Base-by-base conservation (phyloP, 1,139 yeast genomes). In the Torulaspora globosa region DNA sequence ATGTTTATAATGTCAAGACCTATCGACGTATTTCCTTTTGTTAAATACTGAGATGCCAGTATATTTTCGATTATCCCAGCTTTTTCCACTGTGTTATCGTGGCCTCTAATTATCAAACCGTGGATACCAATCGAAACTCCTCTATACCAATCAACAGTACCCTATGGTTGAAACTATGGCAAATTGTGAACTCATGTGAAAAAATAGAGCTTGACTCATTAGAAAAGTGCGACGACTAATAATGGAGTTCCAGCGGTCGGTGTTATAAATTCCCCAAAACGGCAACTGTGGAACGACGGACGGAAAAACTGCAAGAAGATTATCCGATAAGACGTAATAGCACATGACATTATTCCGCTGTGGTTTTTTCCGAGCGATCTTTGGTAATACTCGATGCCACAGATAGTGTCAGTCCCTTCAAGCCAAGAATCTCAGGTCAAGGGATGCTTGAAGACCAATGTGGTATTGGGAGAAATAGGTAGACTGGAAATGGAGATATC, bases 401-500 rank as follows among this genome's bases (percentile, higher is more conserved):
- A 21, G 23, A 21, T 21, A 6, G 8, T 21, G 23, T 21, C 2
- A 5, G 9, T 21, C 6, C 8, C 2, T 5, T 21, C 23, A 18
- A 5, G 19, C 33, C 5, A 31, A 31, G 29, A 35, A n/a, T 23
- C 11, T 5, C 15, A 3, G 12, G 11, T 21, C 23, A 6, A 3
- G 23, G 23, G 23, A 21, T 21, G 8, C 2, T 21, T 3, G 23
- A 8, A 21, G 23, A 8, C 23, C 6, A 5, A 6, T 21, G 23
- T 21, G 23, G 23, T 8, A 21, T 21, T 5, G 19, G n/a, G 3
- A 18, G 19, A 18, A 5, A 5, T 5, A 5, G 23, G 9, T 6
- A 7, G 23, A 7, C 2, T 21, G 2, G 23, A 21, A 21, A 42
- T 42, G 46, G 36, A 32, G 14, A 24, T 37, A 7, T 42, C 44